A percentile compares a stretch with the other conserved stretches of the same genome.
These are phyloP conservation scores for Dactylellina drechsleri DNA, from an alignment of 2,329 filamentous ascomycete species.

Conservation along the genomic window DNA sequence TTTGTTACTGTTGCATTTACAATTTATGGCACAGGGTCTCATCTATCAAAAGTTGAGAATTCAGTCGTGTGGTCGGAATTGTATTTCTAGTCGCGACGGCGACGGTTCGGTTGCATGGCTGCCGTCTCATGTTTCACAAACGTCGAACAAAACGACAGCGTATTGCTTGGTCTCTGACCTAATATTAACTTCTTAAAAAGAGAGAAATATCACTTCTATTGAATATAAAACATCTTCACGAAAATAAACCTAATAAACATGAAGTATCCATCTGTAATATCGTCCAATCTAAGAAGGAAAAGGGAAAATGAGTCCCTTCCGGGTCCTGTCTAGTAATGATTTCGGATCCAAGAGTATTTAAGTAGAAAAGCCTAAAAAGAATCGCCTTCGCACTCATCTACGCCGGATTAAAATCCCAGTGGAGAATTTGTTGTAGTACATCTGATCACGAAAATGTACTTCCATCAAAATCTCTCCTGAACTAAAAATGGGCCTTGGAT, in stretches of 20 bases:
- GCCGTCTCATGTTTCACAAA: too few species aligned
- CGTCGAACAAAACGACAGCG: too few species aligned
- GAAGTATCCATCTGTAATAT: conserved; percentile 24
- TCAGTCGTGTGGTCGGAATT: too few species aligned
- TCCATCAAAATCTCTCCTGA: conserved; percentile 33
- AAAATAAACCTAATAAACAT: conserved; percentile 37
- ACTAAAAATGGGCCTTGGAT: conserved; percentile 3
- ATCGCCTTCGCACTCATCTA: neutral
- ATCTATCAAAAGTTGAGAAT: neutral
- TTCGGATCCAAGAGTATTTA: conserved; percentile 26
- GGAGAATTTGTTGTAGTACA: conserved; percentile 38
- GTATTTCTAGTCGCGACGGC: too few species aligned
- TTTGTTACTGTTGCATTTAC: conserved; percentile 12
- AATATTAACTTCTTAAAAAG: neutral
- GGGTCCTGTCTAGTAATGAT: conserved; percentile 27
- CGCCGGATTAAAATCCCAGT: conserved; percentile 1
- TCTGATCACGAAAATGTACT: conserved; percentile 16
- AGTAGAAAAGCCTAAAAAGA: conserved; percentile 22
- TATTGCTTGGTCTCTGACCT: too few species aligned
- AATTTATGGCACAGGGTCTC: neutral
- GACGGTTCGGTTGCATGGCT: too few species aligned
- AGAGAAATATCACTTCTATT: conserved; percentile 12
- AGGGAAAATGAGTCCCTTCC: conserved; percentile 6
- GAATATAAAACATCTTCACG: conserved; percentile 13
- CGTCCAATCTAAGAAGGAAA: conserved; percentile 4